phyloP scores from a whole-genome alignment of 805 yeast species.

The Schwanniomyces occidentalis region DNA sequence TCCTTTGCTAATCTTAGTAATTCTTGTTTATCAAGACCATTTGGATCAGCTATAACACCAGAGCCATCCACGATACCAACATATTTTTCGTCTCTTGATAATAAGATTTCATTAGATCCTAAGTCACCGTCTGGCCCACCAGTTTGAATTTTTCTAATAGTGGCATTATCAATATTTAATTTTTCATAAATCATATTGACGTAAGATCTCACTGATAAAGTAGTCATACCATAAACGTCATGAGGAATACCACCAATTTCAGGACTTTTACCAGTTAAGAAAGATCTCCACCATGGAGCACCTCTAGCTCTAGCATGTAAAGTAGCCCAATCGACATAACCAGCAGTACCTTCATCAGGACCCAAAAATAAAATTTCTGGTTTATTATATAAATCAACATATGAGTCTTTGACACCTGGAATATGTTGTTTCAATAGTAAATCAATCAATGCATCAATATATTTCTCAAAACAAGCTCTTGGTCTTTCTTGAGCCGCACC shows the following conservation, averaged over 20 bases:
- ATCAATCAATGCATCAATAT: slow-evolving; percentile 88
- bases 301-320: slow-evolving; percentile 88
- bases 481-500: slow-evolving; percentile 77
- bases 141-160: slow-evolving; percentile 82
- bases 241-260: slow-evolving; percentile 96
- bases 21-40: slow-evolving; percentile 82
- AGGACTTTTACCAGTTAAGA: slow-evolving; percentile 94
- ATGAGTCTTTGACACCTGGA: slow-evolving; percentile 77
- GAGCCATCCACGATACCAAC: slow-evolving; percentile 93
- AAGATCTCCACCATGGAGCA: slow-evolving; percentile 98
- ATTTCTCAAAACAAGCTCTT: slow-evolving; percentile 84
- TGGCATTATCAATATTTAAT: slow-evolving; percentile 56
- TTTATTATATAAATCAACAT: slow-evolving; percentile 79
- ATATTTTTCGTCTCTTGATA: slow-evolving; percentile 80
- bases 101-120: slow-evolving; percentile 91
- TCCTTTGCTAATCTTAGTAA: slow-evolving; percentile 72
- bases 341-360: slow-evolving; percentile 99
- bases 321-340: slow-evolving; percentile 96
- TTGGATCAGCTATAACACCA: slow-evolving; percentile 90
- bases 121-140: slow-evolving; percentile 99
- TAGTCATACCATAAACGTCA: slow-evolving; percentile 97
- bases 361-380: slow-evolving; percentile 95
- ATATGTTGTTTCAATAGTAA: slow-evolving; percentile 67
- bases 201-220: slow-evolving; percentile 88
- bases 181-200: slow-evolving; percentile 86